Base-by-base conservation (phyloP, 768 basidiomycete species). In the Trametes sanguinea region DNA sequence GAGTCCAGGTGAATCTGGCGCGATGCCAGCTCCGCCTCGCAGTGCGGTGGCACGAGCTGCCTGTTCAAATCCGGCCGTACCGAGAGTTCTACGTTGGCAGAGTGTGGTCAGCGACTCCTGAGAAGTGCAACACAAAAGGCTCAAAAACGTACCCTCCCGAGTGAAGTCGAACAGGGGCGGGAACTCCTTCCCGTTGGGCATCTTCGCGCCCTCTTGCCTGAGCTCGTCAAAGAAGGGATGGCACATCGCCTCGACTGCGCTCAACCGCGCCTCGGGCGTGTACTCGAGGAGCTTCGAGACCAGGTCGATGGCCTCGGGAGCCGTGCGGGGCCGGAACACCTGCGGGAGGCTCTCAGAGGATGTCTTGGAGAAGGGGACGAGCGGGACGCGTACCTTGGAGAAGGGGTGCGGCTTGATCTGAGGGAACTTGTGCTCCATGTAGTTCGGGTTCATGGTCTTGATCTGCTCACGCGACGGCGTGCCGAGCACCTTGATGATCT, bases 381-480 rank as follows among this genome's bases (percentile, higher is more conserved):
- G 35, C 53, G 48, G 33, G 8, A 43, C n/a, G 72, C 76, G 30
- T 61, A 93, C 94, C 87, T 98, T 98, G 73, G 89, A 90, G 81
- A 98, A 98, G 0, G 95, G 95, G 73, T 98, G 96, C n/a, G 95
- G 94, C 74, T 96, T 95, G 82, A 99, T 99, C 77, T 98, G 96
- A 1, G 97, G 97, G 82, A 99, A 99, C 78, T 98, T 98, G 86
- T 99, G 97, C 74, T 99, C 97, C 97, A 98, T 98, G 78, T 99
- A 99, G 80, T 99, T 99, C 57, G 97, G 97, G 77, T 99, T 99
- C 97, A 99, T 99, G 68, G 97, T 98, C 88, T 99, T 98, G 85
- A 99, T 99, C 77, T 99, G 97, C 74, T 98, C 97, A 68, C 96
- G 82, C 61, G 97, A 95, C 2, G 97, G 97, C 22, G 97, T 99